A percentile compares a stretch with the other conserved stretches of the same genome.
Conservation (phyloP, 23 red algal genomes). For the Gracilaria gracilis region DNA sequence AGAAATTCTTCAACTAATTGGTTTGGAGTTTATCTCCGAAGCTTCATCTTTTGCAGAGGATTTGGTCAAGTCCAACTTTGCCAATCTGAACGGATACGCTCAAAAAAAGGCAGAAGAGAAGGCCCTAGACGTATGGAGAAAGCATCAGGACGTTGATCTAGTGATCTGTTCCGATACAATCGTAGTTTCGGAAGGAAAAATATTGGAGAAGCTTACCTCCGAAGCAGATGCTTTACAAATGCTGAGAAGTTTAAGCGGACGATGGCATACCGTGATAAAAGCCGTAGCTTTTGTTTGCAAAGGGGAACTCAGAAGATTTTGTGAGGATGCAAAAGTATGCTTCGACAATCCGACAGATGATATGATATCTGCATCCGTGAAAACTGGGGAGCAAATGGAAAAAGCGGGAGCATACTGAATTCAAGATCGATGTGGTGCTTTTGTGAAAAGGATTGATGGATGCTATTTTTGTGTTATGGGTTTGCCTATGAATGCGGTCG, state of each 20-base stretch:
- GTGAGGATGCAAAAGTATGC: conserved; percentile 70
- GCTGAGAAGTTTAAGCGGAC: conserved; percentile 78
- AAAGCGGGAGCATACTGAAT: conserved; percentile 98
- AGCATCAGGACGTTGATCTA: conserved; percentile 50
- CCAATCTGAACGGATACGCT: conserved; percentile 52
- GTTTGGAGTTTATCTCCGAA: conserved; percentile 41
- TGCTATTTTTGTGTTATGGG: conserved; percentile 98
- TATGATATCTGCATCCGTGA: conserved; percentile 85
- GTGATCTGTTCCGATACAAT: conserved; percentile 95
- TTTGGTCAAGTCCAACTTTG: conserved; percentile 67
- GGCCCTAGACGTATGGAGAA: conserved; percentile 56
- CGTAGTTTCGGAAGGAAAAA: conserved; percentile 81
- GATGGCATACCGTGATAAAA: conserved; percentile 66
- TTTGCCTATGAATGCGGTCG: conserved; percentile 89
- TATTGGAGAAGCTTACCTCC: conserved; percentile 91
- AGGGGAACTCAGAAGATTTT: conserved; percentile 19
- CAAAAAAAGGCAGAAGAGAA: conserved; percentile 73
- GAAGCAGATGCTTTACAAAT: conserved; percentile 90
- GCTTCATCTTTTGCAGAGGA: conserved; percentile 78
- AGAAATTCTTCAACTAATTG: conserved; percentile 86
- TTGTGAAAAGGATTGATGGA: conserved; percentile 88
- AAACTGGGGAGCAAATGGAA: conserved; percentile 94
- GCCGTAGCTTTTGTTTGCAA: conserved; percentile 53
- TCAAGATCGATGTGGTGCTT: conserved; percentile 87
- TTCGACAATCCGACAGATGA: conserved; percentile 76